Evolutionary conservation across 108 stramenopile genomes (phyloP).

Genomic region (Nitzschia palea): DNA sequence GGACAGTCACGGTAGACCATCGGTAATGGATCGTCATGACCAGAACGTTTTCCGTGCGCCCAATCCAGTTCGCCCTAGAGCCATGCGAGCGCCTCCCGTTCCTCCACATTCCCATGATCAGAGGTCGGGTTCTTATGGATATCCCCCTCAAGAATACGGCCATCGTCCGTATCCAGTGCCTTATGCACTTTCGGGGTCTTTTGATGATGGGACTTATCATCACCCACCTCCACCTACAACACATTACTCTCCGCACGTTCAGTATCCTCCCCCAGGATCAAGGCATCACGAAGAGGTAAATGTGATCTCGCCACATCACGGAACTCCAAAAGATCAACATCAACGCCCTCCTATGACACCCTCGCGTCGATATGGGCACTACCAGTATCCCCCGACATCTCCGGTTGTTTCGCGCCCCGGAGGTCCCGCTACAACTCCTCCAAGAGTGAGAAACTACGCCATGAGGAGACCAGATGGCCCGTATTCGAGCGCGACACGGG

Average conservation of each 20-base stretch:
- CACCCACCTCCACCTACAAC: slow-evolving; percentile 15
- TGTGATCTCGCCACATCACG: slow-evolving; percentile 59
- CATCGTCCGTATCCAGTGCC: slow-evolving; percentile 36
- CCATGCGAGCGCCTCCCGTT: slow-evolving; percentile 29
- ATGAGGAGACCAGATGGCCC: slow-evolving; percentile 45
- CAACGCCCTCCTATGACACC: slow-evolving; percentile 29
- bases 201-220: slow-evolving; percentile 35
- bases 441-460: slow-evolving; percentile 38
- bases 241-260: slow-evolving; percentile 57
- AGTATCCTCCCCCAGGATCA: slow-evolving; percentile 44
- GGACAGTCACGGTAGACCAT: slow-evolving; percentile 34
- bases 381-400: slow-evolving; percentile 57
- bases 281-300: slow-evolving; percentile 46
- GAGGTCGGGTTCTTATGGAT: slow-evolving; percentile 49
- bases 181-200: slow-evolving; percentile 46
- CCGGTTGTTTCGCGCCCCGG: slow-evolving; percentile 38
- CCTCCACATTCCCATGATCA: slow-evolving; percentile 26
- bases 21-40: slow-evolving; percentile 24
- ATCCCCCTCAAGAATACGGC: slow-evolving; percentile 28
- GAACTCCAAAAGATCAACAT: slow-evolving; percentile 9
- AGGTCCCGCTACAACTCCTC: slow-evolving; percentile 21
- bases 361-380: slow-evolving; percentile 23
- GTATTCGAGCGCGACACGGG: slow-evolving; percentile 39
- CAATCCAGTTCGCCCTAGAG: slow-evolving; percentile 43
- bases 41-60: slow-evolving; percentile 49